Conservation (phyloP, 306 rosid genomes). For the Comarum palustre region DNA sequence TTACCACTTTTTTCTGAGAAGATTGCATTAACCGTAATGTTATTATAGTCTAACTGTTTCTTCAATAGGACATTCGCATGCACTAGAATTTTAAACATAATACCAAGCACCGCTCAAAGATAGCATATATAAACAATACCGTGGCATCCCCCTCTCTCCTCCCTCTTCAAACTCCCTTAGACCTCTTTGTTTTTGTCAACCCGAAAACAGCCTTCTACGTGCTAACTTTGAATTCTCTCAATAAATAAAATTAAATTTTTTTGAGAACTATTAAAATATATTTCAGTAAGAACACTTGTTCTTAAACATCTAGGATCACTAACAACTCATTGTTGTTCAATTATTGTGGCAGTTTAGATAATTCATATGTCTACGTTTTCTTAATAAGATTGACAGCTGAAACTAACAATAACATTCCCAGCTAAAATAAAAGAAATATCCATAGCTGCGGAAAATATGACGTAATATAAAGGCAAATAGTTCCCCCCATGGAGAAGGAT, state of each 20-base stretch:
- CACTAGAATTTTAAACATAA: not conserved
- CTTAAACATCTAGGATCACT: not conserved
- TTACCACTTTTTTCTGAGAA: not conserved
- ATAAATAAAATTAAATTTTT: not conserved
- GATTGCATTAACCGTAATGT: not conserved
- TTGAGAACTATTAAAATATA: not conserved
- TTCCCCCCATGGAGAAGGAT: not conserved
- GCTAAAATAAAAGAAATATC: not conserved
- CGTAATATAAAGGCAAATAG: not conserved
- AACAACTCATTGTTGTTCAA: not conserved
- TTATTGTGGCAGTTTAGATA: not conserved
- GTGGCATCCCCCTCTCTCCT: not conserved
- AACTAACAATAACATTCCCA: not conserved
- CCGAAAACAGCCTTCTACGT: not conserved
- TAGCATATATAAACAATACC: not conserved
- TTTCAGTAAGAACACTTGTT: not conserved
- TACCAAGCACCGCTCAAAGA: not conserved
- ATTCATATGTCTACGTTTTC: not conserved
- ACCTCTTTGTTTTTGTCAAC: not conserved
- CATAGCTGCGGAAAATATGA: not conserved
- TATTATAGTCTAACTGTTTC: not conserved
- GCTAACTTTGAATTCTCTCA: not conserved
- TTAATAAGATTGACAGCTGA: not conserved
- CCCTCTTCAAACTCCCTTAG: not conserved
- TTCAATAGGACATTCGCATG: not conserved